phyloP scores from a whole-genome alignment of 345 rosid species.

The Populus pruinosa region DNA sequence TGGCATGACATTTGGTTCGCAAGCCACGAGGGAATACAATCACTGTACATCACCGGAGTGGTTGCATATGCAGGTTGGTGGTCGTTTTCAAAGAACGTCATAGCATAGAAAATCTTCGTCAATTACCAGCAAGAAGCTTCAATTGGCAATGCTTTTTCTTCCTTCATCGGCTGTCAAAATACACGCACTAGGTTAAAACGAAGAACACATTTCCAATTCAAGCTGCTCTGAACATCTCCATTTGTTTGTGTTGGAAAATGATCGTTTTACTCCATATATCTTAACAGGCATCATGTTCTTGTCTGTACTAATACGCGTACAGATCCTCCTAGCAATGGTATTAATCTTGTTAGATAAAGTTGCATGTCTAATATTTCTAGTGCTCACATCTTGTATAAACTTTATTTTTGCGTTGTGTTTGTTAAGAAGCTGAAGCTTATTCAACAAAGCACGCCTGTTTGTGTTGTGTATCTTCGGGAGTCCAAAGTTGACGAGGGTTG shows the following conservation, averaged over 20 bases:
- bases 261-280: slow-evolving; percentile 23
- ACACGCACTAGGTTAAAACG: slow-evolving; percentile 23
- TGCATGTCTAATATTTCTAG: slow-evolving; percentile 20
- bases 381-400: slow-evolving; percentile 14
- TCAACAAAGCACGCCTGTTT: slow-evolving; percentile 1
- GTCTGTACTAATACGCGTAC: slow-evolving; percentile 22
- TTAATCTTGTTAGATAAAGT: slow-evolving; percentile 22
- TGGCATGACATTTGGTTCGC: slow-evolving; percentile 59
- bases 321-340: slow-evolving; percentile 9
- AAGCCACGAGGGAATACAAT: slow-evolving; percentile 56
- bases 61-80: slow-evolving; percentile 86
- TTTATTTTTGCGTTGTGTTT: not conserved
- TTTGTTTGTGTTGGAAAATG: slow-evolving; percentile 23
- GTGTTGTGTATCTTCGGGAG: slow-evolving; percentile 10
- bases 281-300: slow-evolving; percentile 21
- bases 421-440: slow-evolving; percentile 8
- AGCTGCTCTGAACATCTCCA: slow-evolving; percentile 25
- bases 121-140: slow-evolving; percentile 32
- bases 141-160: slow-evolving; percentile 18
- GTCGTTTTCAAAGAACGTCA: slow-evolving; percentile 62
- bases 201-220: slow-evolving; percentile 24
- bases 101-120: slow-evolving; percentile 18
- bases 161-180: slow-evolving; percentile 15
- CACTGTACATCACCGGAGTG: slow-evolving; percentile 74
- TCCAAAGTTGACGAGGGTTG: not conserved